A percentile compares a stretch with the other conserved stretches of the same genome.
These are phyloP conservation scores for Exidia glandulosa DNA, from an alignment of 768 basidiomycete genomes.

Conservation along the genomic window DNA sequence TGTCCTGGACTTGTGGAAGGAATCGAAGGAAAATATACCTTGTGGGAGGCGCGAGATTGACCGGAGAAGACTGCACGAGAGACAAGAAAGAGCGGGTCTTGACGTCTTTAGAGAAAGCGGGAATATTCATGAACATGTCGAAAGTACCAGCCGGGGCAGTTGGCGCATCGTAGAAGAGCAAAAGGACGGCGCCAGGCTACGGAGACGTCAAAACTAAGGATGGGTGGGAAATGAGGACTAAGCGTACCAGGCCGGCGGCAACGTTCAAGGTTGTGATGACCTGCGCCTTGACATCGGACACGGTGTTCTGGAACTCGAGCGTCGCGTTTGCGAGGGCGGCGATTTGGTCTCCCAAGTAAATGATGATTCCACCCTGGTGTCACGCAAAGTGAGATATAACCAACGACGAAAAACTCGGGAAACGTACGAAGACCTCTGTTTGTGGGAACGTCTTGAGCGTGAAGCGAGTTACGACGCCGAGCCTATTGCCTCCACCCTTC, in stretches of 20 bases:
- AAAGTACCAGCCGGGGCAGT: slow-evolving; percentile 1
- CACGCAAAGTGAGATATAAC: neutral
- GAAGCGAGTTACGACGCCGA: slow-evolving; percentile 1
- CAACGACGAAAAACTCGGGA: neutral
- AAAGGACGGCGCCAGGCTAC: neutral
- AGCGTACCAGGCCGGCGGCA: neutral
- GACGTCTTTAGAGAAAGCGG: neutral
- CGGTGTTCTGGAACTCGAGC: neutral
- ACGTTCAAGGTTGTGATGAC: neutral
- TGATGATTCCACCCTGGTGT: neutral
- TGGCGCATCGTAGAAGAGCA: slow-evolving; percentile 4
- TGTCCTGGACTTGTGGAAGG: neutral
- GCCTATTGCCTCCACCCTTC: neutral
- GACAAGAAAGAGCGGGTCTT: neutral
- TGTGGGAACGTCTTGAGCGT: neutral
- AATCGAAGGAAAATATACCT: neutral
- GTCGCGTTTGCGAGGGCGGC: neutral
- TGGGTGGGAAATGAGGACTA: neutral
- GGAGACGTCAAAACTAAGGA: neutral
- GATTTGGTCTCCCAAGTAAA: neutral
- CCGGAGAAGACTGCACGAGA: neutral
- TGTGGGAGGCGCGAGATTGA: neutral
- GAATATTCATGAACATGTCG: neutral
- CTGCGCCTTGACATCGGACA: neutral
- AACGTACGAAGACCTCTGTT: neutral